These are phyloP conservation scores for Leucoagaricus sp. DNA, from an alignment of 1,284 basidiomycete genomes.

Conservation along the genomic window DNA sequence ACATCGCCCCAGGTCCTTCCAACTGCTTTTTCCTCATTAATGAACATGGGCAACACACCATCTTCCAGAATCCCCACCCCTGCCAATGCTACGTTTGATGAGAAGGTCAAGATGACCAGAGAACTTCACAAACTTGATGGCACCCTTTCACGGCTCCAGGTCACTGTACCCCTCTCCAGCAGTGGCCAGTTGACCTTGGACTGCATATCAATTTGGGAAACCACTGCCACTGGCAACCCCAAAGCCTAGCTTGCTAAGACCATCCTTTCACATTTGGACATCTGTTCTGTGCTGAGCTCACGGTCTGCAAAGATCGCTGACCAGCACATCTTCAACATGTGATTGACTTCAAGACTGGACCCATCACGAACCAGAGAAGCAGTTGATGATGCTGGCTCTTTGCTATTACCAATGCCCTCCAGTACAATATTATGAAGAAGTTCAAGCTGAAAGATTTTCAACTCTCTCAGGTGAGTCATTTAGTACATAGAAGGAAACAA, in stretches of 20 bases:
- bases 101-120: slow-evolving; percentile 29
- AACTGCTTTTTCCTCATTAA: slow-evolving; percentile 15
- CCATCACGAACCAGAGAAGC: slow-evolving; percentile 86
- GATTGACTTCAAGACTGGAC: slow-evolving; percentile 78
- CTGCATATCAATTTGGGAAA: slow-evolving; percentile 69
- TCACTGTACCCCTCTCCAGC: slow-evolving; percentile 39
- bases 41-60: slow-evolving; percentile 56
- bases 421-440: slow-evolving; percentile 84
- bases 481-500: too few species aligned
- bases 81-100: slow-evolving; percentile 23
- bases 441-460: slow-evolving; percentile 87
- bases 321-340: slow-evolving; percentile 83
- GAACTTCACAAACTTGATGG: slow-evolving; percentile 21
- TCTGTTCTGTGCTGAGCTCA: slow-evolving; percentile 64
- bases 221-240: slow-evolving; percentile 53
- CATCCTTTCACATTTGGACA: slow-evolving; percentile 76
- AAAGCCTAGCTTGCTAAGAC: slow-evolving; percentile 80
- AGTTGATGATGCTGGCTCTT: slow-evolving; percentile 94
- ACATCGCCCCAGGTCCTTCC: neutral
- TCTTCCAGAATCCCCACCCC: slow-evolving; percentile 37
- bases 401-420: slow-evolving; percentile 85
- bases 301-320: slow-evolving; percentile 69
- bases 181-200: slow-evolving; percentile 62
- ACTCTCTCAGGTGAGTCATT: slow-evolving; percentile 75
- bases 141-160: slow-evolving; percentile 27